phyloP scores from a whole-genome alignment of 768 basidiomycete species.

The Russula virescens region DNA sequence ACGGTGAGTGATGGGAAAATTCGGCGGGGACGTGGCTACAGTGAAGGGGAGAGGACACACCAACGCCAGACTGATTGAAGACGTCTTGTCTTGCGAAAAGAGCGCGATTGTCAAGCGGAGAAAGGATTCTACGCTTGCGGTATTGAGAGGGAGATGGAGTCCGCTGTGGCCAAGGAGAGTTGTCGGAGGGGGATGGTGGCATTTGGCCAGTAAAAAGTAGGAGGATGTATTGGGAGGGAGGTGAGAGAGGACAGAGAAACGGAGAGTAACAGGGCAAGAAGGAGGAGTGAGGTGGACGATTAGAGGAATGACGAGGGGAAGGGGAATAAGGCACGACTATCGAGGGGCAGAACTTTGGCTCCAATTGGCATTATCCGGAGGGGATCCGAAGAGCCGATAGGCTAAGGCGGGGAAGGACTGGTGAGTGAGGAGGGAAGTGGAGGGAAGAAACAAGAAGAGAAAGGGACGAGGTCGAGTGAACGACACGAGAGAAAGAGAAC shows the following conservation, averaged over 20 bases:
- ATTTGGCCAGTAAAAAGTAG: slow-evolving; percentile 30
- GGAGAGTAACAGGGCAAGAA: neutral
- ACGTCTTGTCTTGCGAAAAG: slow-evolving; percentile 19
- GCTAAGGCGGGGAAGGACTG: slow-evolving; percentile 13
- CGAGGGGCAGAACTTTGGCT: slow-evolving; percentile 11
- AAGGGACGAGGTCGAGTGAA: slow-evolving; percentile 23
- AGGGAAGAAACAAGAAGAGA: slow-evolving; percentile 26
- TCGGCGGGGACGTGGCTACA: neutral
- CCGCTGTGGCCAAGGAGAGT: slow-evolving; percentile 41
- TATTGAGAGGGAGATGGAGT: slow-evolving; percentile 34
- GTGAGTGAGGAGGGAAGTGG: slow-evolving; percentile 23
- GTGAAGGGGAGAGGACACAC: slow-evolving; percentile 10
- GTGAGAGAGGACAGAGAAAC: neutral
- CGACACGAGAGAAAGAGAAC: slow-evolving; percentile 9
- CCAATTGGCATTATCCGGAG: slow-evolving; percentile 32
- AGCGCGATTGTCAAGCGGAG: slow-evolving; percentile 14
- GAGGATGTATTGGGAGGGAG: slow-evolving; percentile 15
- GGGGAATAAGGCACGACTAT: slow-evolving; percentile 19
- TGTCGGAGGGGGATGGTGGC: slow-evolving; percentile 32
- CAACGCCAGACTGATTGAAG: slow-evolving; percentile 21
- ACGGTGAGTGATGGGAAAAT: slow-evolving; percentile 1
- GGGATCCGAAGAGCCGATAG: slow-evolving; percentile 15
- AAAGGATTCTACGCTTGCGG: slow-evolving; percentile 18
- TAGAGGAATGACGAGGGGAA: slow-evolving; percentile 21
- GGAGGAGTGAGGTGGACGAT: slow-evolving; percentile 25